phyloP scores from a whole-genome alignment of 2,329 filamentous ascomycete species.

The Mollisiaceae sp. region DNA sequence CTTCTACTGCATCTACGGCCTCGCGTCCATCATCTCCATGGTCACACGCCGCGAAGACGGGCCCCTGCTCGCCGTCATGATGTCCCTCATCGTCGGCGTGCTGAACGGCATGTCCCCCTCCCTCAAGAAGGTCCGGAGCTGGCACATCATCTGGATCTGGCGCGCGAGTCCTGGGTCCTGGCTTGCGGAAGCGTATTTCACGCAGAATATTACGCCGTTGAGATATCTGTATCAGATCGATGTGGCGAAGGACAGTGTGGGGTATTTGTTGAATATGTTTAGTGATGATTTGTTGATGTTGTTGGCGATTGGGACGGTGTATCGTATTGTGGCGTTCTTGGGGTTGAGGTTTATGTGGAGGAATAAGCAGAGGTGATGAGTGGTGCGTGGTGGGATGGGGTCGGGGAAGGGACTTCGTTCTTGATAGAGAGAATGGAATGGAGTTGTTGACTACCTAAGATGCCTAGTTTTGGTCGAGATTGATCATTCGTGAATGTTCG shows the following conservation, averaged over 20 bases:
- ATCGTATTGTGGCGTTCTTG: constrained; percentile 52
- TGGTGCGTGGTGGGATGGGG: neutral
- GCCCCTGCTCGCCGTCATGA: constrained; percentile 60
- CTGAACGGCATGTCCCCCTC: constrained; percentile 59
- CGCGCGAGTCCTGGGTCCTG: constrained; percentile 58
- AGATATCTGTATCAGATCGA: constrained; percentile 57
- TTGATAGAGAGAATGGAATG: too few species aligned
- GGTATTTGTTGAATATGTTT: constrained; percentile 53
- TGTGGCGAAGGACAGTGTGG: constrained; percentile 48
- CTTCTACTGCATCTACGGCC: constrained; percentile 63
- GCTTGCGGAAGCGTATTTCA: constrained; percentile 62
- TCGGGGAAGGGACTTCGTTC: neutral
- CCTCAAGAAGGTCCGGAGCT: constrained; percentile 52
- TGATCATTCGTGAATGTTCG: too few species aligned
- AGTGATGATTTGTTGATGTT: constrained; percentile 52
- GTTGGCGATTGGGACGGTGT: constrained; percentile 50
- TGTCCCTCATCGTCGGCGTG: constrained; percentile 58
- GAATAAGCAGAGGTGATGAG: constrained; percentile 34
- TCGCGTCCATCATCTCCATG: constrained; percentile 59
- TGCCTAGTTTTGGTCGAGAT: too few species aligned
- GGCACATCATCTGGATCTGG: constrained; percentile 63
- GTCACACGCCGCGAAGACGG: constrained; percentile 60
- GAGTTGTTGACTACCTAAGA: too few species aligned
- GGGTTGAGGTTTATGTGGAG: constrained; percentile 43
- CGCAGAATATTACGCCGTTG: constrained; percentile 54